Conservation (phyloP, 108 stramenopile species). For the Discostella pseudostelligera region DNA sequence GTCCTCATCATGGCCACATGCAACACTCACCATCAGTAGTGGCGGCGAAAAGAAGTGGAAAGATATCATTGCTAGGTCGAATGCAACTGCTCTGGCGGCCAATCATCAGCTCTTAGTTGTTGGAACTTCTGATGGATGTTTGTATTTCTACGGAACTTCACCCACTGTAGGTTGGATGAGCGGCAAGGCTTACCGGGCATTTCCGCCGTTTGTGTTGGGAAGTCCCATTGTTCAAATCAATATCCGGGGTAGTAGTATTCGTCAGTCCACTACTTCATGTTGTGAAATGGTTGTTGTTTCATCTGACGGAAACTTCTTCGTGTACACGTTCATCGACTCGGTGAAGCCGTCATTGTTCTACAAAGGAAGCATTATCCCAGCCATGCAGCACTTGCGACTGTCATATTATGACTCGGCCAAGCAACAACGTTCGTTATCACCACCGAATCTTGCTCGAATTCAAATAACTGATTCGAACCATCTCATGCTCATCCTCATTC, state of each 20-base stretch:
- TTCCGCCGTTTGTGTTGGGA: slow-evolving; percentile 76
- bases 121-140: slow-evolving; percentile 71
- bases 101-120: slow-evolving; percentile 54
- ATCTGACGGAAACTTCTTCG: slow-evolving; percentile 68
- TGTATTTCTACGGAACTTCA: slow-evolving; percentile 78
- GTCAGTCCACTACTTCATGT: background rate
- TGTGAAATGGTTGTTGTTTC: slow-evolving; percentile 67
- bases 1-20: slow-evolving; percentile 50
- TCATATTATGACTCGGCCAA: slow-evolving; percentile 29
- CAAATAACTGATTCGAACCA: slow-evolving; percentile 66
- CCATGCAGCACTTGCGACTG: slow-evolving; percentile 79
- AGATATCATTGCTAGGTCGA: slow-evolving; percentile 65
- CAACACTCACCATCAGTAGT: slow-evolving; percentile 62
- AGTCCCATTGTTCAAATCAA: slow-evolving; percentile 54
- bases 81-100: slow-evolving; percentile 65
- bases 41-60: slow-evolving; percentile 59
- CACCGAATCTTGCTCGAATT: slow-evolving; percentile 66
- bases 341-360: slow-evolving; percentile 44
- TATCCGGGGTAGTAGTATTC: background rate
- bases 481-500: slow-evolving; percentile 61
- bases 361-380: slow-evolving; percentile 74
- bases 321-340: slow-evolving; percentile 51
- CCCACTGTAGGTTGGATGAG: slow-evolving; percentile 73
- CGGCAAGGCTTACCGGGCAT: slow-evolving; percentile 66
- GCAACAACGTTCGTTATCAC: slow-evolving; percentile 22